These are phyloP conservation scores for Neoboletus subvelutipes DNA, from an alignment of 768 basidiomycete species.

Conservation along the genomic window DNA sequence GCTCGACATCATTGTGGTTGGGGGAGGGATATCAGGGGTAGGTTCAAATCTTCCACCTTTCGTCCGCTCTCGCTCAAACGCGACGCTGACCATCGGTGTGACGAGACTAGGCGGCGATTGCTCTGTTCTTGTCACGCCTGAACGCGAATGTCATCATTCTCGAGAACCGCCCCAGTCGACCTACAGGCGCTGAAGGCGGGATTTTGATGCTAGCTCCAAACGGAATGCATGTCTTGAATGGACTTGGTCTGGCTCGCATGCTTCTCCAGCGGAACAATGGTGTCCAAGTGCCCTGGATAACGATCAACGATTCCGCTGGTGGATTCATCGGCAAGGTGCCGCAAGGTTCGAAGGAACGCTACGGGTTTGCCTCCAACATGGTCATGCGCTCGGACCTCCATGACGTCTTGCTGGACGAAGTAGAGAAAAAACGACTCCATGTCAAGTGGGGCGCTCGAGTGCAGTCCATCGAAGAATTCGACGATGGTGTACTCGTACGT, in stretches of 20 bases:
- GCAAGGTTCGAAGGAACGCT: slow-evolving; percentile 28
- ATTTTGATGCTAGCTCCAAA: slow-evolving; percentile 31
- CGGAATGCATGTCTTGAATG: slow-evolving; percentile 29
- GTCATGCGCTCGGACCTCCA: slow-evolving; percentile 31
- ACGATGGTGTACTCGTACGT: slow-evolving; percentile 27
- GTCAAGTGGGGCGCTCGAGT: slow-evolving; percentile 27
- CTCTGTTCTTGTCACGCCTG: slow-evolving; percentile 28
- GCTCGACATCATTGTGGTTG: slow-evolving; percentile 27
- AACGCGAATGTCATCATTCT: slow-evolving; percentile 20
- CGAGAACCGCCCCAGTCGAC: slow-evolving; percentile 22
- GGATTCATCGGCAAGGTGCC: slow-evolving; percentile 22
- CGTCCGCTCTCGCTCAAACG: background rate
- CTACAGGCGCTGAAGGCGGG: slow-evolving; percentile 21
- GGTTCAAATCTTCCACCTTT: slow-evolving; percentile 7
- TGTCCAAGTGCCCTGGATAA: slow-evolving; percentile 18
- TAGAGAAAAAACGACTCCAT: slow-evolving; percentile 19
- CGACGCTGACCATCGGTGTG: background rate
- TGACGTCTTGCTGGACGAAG: slow-evolving; percentile 32
- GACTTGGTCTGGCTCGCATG: slow-evolving; percentile 24
- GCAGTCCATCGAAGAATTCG: slow-evolving; percentile 22
- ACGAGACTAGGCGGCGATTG: slow-evolving; percentile 17
- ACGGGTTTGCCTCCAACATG: slow-evolving; percentile 28
- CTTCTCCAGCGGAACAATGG: slow-evolving; percentile 26
- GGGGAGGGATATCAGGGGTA: slow-evolving; percentile 30
- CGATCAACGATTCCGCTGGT: slow-evolving; percentile 24